phyloP scores from a whole-genome alignment of 768 basidiomycete genomes.

The Dendrothele bispora region DNA sequence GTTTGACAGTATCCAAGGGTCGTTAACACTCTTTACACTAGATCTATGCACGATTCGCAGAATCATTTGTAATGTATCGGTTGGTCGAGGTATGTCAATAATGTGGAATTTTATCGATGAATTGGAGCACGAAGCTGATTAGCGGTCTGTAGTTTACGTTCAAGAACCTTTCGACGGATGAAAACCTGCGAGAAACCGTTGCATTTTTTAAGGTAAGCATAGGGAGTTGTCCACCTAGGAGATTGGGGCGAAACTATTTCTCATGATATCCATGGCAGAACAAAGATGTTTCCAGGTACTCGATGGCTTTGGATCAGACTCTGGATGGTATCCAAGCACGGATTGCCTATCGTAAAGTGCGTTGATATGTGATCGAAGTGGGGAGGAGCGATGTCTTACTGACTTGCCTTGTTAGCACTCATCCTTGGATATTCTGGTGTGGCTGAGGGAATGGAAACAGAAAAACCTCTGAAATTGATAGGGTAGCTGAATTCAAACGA shows the following conservation, averaged over 20 bases:
- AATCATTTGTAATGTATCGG: slow-evolving; percentile 58
- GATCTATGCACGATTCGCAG: slow-evolving; percentile 70
- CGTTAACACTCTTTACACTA: slow-evolving; percentile 23
- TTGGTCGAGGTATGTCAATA: slow-evolving; percentile 51
- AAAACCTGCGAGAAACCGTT: slow-evolving; percentile 62
- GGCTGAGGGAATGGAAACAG: too few species aligned
- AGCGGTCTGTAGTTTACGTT: slow-evolving; percentile 31
- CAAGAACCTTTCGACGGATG: slow-evolving; percentile 56
- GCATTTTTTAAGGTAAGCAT: slow-evolving; percentile 80
- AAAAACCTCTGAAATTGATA: too few species aligned
- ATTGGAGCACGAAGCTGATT: slow-evolving; percentile 9
- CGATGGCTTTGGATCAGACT: slow-evolving; percentile 61
- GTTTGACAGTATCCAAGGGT: too few species aligned
- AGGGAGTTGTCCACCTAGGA: too few species aligned
- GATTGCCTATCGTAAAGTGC: slow-evolving; percentile 66
- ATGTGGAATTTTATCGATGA: not conserved
- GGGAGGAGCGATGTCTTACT: too few species aligned
- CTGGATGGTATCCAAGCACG: slow-evolving; percentile 67
- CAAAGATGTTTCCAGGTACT: slow-evolving; percentile 71
- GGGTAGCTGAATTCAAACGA: too few species aligned
- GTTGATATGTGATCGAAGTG: too few species aligned
- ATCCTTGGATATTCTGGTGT: too few species aligned
- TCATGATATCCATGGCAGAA: slow-evolving; percentile 33
- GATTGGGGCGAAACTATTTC: too few species aligned
- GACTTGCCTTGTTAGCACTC: too few species aligned